Conservation (phyloP, 345 rosid species). For the Hevea brasiliensis region DNA sequence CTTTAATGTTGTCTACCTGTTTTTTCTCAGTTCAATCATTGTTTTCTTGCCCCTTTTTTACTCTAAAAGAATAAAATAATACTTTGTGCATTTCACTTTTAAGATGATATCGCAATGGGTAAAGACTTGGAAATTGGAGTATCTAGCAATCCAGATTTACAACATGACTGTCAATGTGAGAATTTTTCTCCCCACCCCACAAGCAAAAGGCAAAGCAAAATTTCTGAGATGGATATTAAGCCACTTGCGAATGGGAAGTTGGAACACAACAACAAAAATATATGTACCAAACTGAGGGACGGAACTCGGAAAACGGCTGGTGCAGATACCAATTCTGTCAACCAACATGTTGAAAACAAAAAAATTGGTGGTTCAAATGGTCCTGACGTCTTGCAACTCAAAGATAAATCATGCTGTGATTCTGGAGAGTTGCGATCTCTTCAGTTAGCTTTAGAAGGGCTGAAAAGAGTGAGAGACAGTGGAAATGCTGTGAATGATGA, state of each 20-base stretch:
- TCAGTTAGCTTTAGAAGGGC: slow-evolving; percentile 46
- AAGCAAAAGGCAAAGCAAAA: slow-evolving; percentile 18
- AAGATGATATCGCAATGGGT: slow-evolving; percentile 32
- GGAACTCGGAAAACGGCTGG: slow-evolving; percentile 12
- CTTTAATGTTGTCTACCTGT: slow-evolving; percentile 1
- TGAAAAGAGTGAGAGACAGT: slow-evolving; percentile 36
- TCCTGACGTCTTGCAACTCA: slow-evolving; percentile 34
- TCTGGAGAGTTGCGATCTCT: slow-evolving; percentile 43
- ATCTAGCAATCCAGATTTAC: slow-evolving; percentile 23
- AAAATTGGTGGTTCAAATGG: slow-evolving; percentile 28
- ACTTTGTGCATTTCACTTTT: background rate
- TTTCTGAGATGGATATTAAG: slow-evolving; percentile 30
- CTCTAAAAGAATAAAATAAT: slow-evolving; percentile 2
- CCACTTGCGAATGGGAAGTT: slow-evolving; percentile 26
- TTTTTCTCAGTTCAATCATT: background rate
- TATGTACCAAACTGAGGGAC: slow-evolving; percentile 20
- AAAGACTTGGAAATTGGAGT: slow-evolving; percentile 33
- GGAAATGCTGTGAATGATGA: slow-evolving; percentile 41
- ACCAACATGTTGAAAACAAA: slow-evolving; percentile 34
- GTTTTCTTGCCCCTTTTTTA: background rate
- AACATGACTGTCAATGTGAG: slow-evolving; percentile 24
- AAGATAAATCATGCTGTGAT: slow-evolving; percentile 35
- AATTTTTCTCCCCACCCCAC: slow-evolving; percentile 16
- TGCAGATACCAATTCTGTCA: slow-evolving; percentile 24
- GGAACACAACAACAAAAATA: slow-evolving; percentile 27